These are phyloP conservation scores for Ceratobasidium sp. DNA, from an alignment of 1,284 basidiomycete species.

Conservation along the genomic window DNA sequence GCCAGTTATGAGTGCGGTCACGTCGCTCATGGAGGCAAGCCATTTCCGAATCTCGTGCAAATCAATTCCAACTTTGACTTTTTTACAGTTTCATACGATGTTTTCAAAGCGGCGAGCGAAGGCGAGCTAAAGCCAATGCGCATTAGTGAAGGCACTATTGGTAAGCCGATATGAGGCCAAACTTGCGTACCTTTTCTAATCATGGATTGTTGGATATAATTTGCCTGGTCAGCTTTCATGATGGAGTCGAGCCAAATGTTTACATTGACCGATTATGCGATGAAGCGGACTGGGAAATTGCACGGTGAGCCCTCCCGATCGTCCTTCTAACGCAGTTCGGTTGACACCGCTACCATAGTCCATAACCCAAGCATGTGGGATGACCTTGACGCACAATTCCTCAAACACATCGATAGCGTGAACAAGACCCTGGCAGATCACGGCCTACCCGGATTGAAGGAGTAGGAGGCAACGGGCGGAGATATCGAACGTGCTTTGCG, in stretches of 20 bases:
- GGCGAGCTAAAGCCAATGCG: slow-evolving; percentile 59
- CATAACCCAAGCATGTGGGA: slow-evolving; percentile 70
- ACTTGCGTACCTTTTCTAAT: neutral
- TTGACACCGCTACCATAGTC: slow-evolving; percentile 47
- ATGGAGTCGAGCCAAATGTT: slow-evolving; percentile 69
- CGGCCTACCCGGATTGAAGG: slow-evolving; percentile 50
- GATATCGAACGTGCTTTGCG: too few relatives aligned
- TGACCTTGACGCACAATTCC: slow-evolving; percentile 61
- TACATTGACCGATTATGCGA: slow-evolving; percentile 66
- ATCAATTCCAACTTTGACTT: slow-evolving; percentile 1
- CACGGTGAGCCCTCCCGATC: slow-evolving; percentile 53
- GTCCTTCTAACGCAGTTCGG: neutral
- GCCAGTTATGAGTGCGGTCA: slow-evolving; percentile 59
- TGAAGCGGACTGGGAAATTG: slow-evolving; percentile 62
- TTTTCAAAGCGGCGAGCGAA: slow-evolving; percentile 61
- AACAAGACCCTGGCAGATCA: slow-evolving; percentile 60
- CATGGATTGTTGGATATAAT: neutral
- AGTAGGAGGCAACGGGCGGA: slow-evolving; percentile 20
- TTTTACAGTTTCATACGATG: slow-evolving; percentile 58
- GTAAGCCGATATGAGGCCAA: slow-evolving; percentile 51
- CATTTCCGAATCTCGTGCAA: neutral
- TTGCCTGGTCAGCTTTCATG: slow-evolving; percentile 59
- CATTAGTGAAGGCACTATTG: slow-evolving; percentile 61
- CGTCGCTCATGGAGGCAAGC: slow-evolving; percentile 33
- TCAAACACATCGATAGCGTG: slow-evolving; percentile 62